Evolutionary conservation across 306 rosid genomes (phyloP).

Genomic region (Vigna unguiculata): DNA sequence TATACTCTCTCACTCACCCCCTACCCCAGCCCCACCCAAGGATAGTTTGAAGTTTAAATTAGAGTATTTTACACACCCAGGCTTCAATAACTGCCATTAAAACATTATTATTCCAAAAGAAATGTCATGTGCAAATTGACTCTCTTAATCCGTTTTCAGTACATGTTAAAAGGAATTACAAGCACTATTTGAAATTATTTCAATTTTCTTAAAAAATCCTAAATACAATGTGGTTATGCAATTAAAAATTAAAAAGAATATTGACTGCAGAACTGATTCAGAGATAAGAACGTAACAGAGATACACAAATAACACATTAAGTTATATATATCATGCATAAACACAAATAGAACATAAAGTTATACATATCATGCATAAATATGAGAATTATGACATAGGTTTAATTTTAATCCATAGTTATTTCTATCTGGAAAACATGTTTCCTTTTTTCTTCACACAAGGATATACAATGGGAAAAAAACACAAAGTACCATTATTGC

Average conservation of each 20-base stretch:
- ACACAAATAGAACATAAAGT: constrained; percentile 13
- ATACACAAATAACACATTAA: background rate
- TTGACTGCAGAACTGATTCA: constrained; percentile 1
- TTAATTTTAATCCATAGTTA: constrained; percentile 26
- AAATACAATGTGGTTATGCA: background rate
- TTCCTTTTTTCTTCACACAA: constrained; percentile 9
- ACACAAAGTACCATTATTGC: background rate
- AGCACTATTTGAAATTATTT: background rate
- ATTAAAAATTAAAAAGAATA: background rate
- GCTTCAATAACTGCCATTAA: background rate
- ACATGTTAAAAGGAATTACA: background rate
- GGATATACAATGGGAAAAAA: background rate
- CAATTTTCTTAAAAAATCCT: background rate
- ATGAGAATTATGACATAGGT: background rate
- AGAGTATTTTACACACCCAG: background rate
- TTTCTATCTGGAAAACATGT: constrained; percentile 29
- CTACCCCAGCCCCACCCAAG: background rate
- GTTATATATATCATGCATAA: constrained; percentile 1
- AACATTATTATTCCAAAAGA: background rate
- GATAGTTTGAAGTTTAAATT: background rate
- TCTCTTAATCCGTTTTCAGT: background rate
- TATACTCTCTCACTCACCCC: background rate
- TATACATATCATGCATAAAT: constrained; percentile 1
- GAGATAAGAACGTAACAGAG: background rate
- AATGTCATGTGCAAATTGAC: background rate